Evolutionary conservation across 148 eudicot genomes (phyloP), one percentile per base, ranked within the genome.

Genomic region (Drosera capensis): DNA sequence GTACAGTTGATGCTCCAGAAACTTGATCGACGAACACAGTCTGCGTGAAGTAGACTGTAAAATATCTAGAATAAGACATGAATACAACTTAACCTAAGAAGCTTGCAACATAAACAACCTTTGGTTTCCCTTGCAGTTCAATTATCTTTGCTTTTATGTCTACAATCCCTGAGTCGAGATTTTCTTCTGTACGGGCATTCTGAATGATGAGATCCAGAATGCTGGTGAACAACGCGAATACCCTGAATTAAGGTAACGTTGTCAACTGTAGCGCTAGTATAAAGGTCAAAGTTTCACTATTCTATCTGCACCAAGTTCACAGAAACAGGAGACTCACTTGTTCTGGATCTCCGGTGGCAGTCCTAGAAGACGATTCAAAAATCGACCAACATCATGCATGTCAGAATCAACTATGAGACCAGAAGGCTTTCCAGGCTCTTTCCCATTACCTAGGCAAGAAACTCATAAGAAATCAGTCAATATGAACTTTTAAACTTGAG

Each of bases 321-420:
- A 22, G 41, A 50, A 37, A 34, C 9, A 2, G 56, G 60, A 24
- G 9, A 52, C 64, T 23, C 19, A 90, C 99, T 78, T 71, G 49
- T 90, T 90, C 58, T 90, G 99, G 45, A 90, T 90, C 19, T 80
- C 95, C 38, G 99, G 99, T 24, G 93, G 93, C 57, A 90, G 58
- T 46, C 99, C 99, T 45, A 90, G 61, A 14, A 90, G 61, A 49
- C 99, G 79, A 64, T 90, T 90, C 23, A 90, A 80, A 60, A 90
- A 90, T 45, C 95, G 95, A 24, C 80, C 93, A 54, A 90, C 95
- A 70, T 84, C 93, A 59, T 84, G 75, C 88, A 90, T 84, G 71
- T 90, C 99, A 18, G 93, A 80, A 66, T 90, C 99, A 59, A 75
- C 70, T 67, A 90, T 90, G 46, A 84, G 93, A 23, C 94, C 94